phyloP scores from a whole-genome alignment of 2,329 filamentous ascomycete genomes.

The Trichoderma sp. region DNA sequence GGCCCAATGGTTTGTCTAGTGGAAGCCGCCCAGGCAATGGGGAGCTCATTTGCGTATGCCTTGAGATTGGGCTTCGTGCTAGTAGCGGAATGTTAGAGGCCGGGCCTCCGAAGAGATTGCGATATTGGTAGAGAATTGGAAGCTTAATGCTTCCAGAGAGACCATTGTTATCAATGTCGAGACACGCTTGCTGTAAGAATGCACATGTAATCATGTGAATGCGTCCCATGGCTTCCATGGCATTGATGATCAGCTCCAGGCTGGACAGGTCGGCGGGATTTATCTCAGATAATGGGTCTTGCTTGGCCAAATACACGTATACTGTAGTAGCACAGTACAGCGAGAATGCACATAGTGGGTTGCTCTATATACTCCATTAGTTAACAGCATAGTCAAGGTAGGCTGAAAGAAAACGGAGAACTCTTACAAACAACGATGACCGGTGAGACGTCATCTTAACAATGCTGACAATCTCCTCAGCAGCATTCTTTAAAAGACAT shows the following conservation, averaged over 20 bases:
- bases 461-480: slow-evolving; percentile 79
- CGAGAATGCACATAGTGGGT: slow-evolving; percentile 60
- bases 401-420: neutral
- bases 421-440: slow-evolving; percentile 62
- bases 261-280: slow-evolving; percentile 46
- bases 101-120: slow-evolving; percentile 29
- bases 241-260: slow-evolving; percentile 74
- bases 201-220: slow-evolving; percentile 75
- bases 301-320: slow-evolving; percentile 75
- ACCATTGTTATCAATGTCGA: slow-evolving; percentile 65
- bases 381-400: neutral
- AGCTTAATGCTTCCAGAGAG: slow-evolving; percentile 37
- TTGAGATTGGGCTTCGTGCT: slow-evolving; percentile 43
- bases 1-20: slow-evolving; percentile 28
- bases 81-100: slow-evolving; percentile 47
- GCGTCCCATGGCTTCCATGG: slow-evolving; percentile 72
- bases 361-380: slow-evolving; percentile 28
- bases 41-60: slow-evolving; percentile 39
- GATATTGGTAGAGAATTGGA: slow-evolving; percentile 35
- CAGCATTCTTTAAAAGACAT: slow-evolving; percentile 71
- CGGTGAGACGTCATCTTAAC: slow-evolving; percentile 75
- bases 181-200: slow-evolving; percentile 78
- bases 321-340: slow-evolving; percentile 83
- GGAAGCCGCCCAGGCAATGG: slow-evolving; percentile 46
- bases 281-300: slow-evolving; percentile 57